Percentiles rank a stretch among this genome's conserved stretches.
phyloP scores from a whole-genome alignment of 805 yeast species.

The Ogataea allantospora region DNA sequence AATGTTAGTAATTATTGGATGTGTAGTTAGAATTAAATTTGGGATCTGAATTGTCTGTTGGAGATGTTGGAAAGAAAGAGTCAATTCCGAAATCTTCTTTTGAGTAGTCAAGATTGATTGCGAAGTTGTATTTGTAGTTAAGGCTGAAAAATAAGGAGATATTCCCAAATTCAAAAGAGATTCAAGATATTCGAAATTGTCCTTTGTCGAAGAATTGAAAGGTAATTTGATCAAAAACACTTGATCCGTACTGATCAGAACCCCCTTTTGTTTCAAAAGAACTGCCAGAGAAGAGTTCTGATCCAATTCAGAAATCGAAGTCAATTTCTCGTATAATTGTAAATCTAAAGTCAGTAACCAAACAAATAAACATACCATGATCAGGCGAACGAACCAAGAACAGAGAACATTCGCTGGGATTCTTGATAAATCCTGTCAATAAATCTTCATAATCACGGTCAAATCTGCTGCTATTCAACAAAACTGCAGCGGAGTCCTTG shows the following conservation, averaged over 20 bases:
- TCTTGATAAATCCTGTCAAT: background rate
- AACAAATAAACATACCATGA: slow-evolving; percentile 2
- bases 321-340: background rate
- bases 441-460: background rate
- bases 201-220: slow-evolving; percentile 8
- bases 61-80: slow-evolving; percentile 62
- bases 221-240: slow-evolving; percentile 10
- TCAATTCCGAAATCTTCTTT: slow-evolving; percentile 65
- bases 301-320: background rate
- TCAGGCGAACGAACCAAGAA: slow-evolving; percentile 1
- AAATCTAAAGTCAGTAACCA: slow-evolving; percentile 1
- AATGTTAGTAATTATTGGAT: slow-evolving; percentile 47
- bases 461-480: background rate
- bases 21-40: slow-evolving; percentile 50
- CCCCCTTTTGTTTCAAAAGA: slow-evolving; percentile 16
- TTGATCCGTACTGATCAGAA: slow-evolving; percentile 4
- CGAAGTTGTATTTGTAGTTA: slow-evolving; percentile 25
- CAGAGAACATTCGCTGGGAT: background rate
- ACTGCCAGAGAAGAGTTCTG: slow-evolving; percentile 1
- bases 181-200: slow-evolving; percentile 46
- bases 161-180: slow-evolving; percentile 62
- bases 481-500: background rate
- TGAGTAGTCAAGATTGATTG: slow-evolving; percentile 47
- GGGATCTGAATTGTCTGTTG: slow-evolving; percentile 71
- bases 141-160: slow-evolving; percentile 64